A percentile compares a stretch with the other conserved stretches of the same genome.
These are phyloP conservation scores for Sparassis latifolia DNA, from an alignment of 1,284 basidiomycete genomes.

Conservation along the genomic window DNA sequence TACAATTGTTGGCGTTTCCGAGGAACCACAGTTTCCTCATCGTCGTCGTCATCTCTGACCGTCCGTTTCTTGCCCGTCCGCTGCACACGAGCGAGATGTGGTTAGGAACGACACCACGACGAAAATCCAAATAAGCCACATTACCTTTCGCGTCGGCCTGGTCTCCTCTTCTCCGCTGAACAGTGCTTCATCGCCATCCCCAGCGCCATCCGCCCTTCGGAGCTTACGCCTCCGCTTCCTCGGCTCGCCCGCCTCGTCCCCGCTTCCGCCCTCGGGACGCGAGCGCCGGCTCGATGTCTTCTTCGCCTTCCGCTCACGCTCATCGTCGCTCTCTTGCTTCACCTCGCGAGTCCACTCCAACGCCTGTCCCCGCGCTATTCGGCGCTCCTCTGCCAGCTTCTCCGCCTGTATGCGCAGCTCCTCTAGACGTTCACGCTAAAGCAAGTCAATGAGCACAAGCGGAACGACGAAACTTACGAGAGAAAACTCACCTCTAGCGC, in stretches of 20 bases:
- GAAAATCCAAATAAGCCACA: background rate
- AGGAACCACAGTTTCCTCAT: slow-evolving; percentile 37
- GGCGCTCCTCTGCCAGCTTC: slow-evolving; percentile 68
- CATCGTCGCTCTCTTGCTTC: slow-evolving; percentile 69
- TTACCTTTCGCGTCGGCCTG: slow-evolving; percentile 62
- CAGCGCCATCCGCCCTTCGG: slow-evolving; percentile 18
- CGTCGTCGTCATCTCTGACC: slow-evolving; percentile 71
- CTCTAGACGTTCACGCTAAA: slow-evolving; percentile 50
- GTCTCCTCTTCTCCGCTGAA: slow-evolving; percentile 67
- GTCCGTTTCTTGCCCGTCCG: slow-evolving; percentile 67
- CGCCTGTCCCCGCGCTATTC: slow-evolving; percentile 72
- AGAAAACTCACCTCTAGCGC: slow-evolving; percentile 46
- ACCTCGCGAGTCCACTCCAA: slow-evolving; percentile 67
- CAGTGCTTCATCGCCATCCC: slow-evolving; percentile 49
- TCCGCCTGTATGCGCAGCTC: slow-evolving; percentile 55
- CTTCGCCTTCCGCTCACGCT: slow-evolving; percentile 59
- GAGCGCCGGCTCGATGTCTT: slow-evolving; percentile 48
- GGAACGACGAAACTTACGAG: background rate
- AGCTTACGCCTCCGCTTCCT: slow-evolving; percentile 24
- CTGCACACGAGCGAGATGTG: slow-evolving; percentile 3
- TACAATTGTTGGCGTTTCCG: slow-evolving; percentile 69
- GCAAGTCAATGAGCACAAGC: background rate
- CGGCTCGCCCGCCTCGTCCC: slow-evolving; percentile 37
- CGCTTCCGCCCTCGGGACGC: slow-evolving; percentile 46
- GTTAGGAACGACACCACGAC: background rate